phyloP scores from a whole-genome alignment of 257 asterid species.

The Vinca minor region DNA sequence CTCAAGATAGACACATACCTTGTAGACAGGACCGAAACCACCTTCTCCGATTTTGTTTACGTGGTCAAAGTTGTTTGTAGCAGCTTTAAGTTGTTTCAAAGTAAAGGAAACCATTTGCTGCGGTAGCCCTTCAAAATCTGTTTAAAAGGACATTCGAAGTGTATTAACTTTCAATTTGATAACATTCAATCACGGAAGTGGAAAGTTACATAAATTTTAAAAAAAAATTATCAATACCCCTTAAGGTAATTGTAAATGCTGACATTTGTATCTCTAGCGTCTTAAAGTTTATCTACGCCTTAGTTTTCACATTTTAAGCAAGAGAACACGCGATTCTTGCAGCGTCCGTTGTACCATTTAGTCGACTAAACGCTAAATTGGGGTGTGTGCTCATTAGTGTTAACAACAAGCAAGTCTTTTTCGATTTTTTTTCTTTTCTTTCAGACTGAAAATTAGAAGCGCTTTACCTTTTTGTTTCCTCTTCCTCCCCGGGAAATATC shows the following conservation, averaged over 20 bases:
- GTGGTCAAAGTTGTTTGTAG: conserved; percentile 74
- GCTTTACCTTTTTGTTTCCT: conserved; percentile 36
- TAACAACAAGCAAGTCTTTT: background rate
- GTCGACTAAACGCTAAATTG: background rate
- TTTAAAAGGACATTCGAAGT: conserved; percentile 11
- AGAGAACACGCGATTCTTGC: background rate
- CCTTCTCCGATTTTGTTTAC: conserved; percentile 87
- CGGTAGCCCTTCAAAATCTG: conserved; percentile 61
- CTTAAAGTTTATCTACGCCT: background rate
- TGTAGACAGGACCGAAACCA: conserved; percentile 91
- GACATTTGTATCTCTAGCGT: background rate
- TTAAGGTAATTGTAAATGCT: background rate
- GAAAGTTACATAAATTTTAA: background rate
- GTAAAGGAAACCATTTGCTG: conserved; percentile 59
- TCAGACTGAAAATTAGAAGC: background rate
- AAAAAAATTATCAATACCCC: background rate
- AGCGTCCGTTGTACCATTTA: background rate
- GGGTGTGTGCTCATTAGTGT: background rate
- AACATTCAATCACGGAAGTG: background rate
- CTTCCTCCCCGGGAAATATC: conserved; percentile 35
- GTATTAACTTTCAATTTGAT: background rate
- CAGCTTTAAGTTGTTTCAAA: conserved; percentile 67
- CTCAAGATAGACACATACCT: conserved; percentile 32
- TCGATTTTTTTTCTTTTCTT: background rate
- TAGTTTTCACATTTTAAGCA: background rate